phyloP scores from a whole-genome alignment of 1,139 yeast species.

The Candida pseudoviswanathii region DNA sequence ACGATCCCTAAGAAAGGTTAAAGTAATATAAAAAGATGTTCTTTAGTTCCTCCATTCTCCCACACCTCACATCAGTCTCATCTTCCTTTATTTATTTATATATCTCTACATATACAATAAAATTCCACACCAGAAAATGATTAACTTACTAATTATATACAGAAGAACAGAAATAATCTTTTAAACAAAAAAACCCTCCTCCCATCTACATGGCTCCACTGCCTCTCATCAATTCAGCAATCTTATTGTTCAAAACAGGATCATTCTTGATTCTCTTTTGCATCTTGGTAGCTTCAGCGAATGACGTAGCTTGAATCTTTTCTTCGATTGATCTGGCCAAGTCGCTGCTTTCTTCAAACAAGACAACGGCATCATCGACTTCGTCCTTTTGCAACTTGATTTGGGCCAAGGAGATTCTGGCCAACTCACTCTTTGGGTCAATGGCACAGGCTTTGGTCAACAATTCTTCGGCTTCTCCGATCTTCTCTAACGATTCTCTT shows the following conservation, averaged over 20 bases:
- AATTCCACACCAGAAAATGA: not conserved
- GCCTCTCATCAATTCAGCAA: slow-evolving; percentile 47
- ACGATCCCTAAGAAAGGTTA: too few species aligned
- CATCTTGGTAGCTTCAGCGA: slow-evolving; percentile 88
- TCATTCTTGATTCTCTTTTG: slow-evolving; percentile 73
- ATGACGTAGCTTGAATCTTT: slow-evolving; percentile 87
- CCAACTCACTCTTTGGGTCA: slow-evolving; percentile 89
- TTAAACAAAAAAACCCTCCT: not conserved
- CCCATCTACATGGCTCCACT: slow-evolving; percentile 19
- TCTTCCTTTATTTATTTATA: not conserved
- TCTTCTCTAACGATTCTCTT: slow-evolving; percentile 55
- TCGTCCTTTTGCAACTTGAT: slow-evolving; percentile 81
- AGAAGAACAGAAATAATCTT: not conserved
- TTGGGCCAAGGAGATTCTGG: slow-evolving; percentile 89
- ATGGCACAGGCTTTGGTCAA: slow-evolving; percentile 76
- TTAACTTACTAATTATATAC: not conserved
- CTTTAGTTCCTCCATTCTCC: too few species aligned
- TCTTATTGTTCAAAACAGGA: slow-evolving; percentile 54
- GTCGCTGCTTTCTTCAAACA: slow-evolving; percentile 80
- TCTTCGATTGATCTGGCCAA: slow-evolving; percentile 85
- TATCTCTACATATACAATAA: not conserved
- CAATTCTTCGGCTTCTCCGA: slow-evolving; percentile 65
- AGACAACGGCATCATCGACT: slow-evolving; percentile 76
- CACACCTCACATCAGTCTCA: too few species aligned
- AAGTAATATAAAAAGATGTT: too few species aligned